Base-by-base conservation (phyloP, 2,329 filamentous ascomycete genomes). In the Fonsecaea erecta region DNA sequence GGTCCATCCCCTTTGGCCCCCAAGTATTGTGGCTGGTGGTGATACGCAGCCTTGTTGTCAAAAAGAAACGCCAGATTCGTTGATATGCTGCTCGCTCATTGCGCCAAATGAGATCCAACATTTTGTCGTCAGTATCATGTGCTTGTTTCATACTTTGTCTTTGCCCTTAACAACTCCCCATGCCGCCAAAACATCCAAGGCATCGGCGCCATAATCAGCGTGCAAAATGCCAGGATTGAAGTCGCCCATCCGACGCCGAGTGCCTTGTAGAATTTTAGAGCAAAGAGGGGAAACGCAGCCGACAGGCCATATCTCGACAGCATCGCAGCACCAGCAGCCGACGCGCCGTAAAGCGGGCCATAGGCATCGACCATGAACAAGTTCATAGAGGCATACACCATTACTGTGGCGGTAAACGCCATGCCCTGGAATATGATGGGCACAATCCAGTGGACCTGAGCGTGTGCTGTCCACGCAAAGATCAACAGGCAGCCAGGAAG, bases 381-480 rank as follows among this genome's bases (percentile, higher is more conserved):
- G 48, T 77, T 77, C 18, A 71, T 70, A 0, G 76, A 73, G 1
- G 75, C 74, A 59, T 79, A 80, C 14, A 77, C 70, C 1, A 75
- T 67, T 9, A 76, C 69, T 24, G 71, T 72, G 0, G 70, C 70
- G 1, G 76, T 64, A 14, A 75, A 70, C 0, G 72, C 68, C 5
- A 73, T 30, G 0, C 73, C 72, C 43, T 75, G 73, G 8, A 70
- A 73, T 3, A 74, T 34, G 18, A 75, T 73, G 0, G 73, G 73
- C 18, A 71, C 66, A 12, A 75, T 74, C 73, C 73, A 76, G 24
- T 71, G 63, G 83, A 73, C 64, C 2, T 57, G 52, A 0, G 67
- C 53, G 1, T 64, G 63, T 1, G 73, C 86, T 4, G 86, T 85
- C 88, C 88, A 90, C 62, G 87, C 88, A 70, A 90, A 90, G 84